phyloP scores from a whole-genome alignment of 345 rosid species.

The Microthlaspi erraticum region DNA sequence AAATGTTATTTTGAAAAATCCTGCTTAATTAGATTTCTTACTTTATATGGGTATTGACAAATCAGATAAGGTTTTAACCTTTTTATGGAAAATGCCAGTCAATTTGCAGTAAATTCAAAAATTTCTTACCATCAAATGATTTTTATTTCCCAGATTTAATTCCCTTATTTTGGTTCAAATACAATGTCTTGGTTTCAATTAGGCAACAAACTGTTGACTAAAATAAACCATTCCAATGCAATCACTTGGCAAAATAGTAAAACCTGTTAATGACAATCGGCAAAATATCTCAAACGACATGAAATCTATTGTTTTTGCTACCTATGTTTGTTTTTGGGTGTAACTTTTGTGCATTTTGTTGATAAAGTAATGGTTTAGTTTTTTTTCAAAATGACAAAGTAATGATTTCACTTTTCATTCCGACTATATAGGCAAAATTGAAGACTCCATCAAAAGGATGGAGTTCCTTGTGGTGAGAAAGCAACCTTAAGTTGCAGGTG shows the following conservation, averaged over 20 bases:
- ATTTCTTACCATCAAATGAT: constrained; percentile 6
- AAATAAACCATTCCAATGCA: constrained; percentile 5
- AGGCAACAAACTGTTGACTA: constrained; percentile 17
- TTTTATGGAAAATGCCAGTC: constrained; percentile 15
- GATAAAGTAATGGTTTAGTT: too few relatives aligned
- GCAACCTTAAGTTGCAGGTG: too few relatives aligned
- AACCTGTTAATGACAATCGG: background rate
- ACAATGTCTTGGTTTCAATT: constrained; percentile 27
- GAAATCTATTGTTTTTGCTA: too few relatives aligned
- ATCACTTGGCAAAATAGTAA: background rate
- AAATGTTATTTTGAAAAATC: background rate
- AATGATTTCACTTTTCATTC: too few relatives aligned
- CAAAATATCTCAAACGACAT: too few relatives aligned
- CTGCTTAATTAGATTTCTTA: background rate
- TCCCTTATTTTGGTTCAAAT: constrained; percentile 13
- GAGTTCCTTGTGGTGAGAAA: too few relatives aligned
- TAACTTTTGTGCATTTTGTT: too few relatives aligned
- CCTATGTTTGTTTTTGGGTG: too few relatives aligned
- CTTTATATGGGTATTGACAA: background rate
- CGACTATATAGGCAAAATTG: too few relatives aligned
- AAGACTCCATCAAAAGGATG: too few relatives aligned
- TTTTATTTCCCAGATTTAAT: constrained; percentile 1
- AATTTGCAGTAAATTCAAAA: constrained; percentile 12
- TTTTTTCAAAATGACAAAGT: too few relatives aligned
- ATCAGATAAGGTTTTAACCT: background rate